A percentile compares a stretch with the other conserved stretches of the same genome.
These are phyloP conservation scores for Coemansia sp. DNA, from an alignment of 192 early-diverging fungal species.

Conservation along the genomic window DNA sequence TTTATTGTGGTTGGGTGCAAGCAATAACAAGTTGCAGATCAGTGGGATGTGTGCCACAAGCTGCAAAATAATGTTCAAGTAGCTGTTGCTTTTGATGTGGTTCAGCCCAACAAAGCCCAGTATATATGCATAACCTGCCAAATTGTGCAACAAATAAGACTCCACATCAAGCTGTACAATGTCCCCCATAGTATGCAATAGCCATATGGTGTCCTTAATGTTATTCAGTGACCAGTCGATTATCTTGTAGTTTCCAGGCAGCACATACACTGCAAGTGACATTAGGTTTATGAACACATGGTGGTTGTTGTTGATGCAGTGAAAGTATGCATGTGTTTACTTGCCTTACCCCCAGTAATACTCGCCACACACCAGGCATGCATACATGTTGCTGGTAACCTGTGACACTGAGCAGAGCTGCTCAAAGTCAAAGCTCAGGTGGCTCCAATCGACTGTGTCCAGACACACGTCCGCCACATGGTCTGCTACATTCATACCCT, in stretches of 20 bases:
- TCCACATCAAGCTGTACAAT: slow-evolving; percentile 67
- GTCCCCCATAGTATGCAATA: slow-evolving; percentile 67
- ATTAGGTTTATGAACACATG: slow-evolving; percentile 93
- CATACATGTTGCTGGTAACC: slow-evolving; percentile 91
- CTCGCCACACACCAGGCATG: slow-evolving; percentile 94
- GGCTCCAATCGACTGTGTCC: slow-evolving; percentile 80
- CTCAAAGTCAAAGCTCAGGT: slow-evolving; percentile 98
- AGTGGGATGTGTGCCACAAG: slow-evolving; percentile 81
- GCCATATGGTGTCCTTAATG: slow-evolving; percentile 87
- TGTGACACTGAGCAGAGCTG: slow-evolving; percentile 95
- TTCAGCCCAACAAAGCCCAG: slow-evolving; percentile 94
- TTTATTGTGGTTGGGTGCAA: slow-evolving; percentile 14
- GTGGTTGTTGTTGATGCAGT: slow-evolving; percentile 91
- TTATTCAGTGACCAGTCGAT: slow-evolving; percentile 82
- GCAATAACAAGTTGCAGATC: slow-evolving; percentile 78
- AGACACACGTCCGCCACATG: slow-evolving; percentile 60
- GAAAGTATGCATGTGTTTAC: slow-evolving; percentile 91
- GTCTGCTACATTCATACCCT: not conserved
- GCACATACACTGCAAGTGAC: slow-evolving; percentile 77
- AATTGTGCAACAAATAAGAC: slow-evolving; percentile 59
- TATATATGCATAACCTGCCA: slow-evolving; percentile 81
- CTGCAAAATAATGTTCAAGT: slow-evolving; percentile 90
- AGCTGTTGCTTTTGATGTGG: slow-evolving; percentile 93
- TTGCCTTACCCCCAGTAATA: slow-evolving; percentile 92
- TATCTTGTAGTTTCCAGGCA: slow-evolving; percentile 94